Conservation (phyloP, 176 grass and related monocot species). For the Oryza glaberrima region DNA sequence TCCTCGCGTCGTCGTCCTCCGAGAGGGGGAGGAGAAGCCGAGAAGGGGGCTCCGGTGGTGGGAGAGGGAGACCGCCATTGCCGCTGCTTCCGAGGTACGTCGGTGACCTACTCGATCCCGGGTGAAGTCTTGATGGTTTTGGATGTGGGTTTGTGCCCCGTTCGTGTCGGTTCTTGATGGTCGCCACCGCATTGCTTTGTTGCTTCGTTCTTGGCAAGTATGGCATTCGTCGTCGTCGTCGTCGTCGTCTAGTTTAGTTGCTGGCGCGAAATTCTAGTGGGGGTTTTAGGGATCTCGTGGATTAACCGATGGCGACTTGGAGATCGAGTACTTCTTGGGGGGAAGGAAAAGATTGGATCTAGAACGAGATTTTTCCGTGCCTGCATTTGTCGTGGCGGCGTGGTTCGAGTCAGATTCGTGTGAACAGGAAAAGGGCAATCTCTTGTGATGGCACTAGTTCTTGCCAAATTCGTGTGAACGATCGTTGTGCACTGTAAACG, state of each 20-base stretch:
- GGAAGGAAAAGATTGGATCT: conserved; percentile 5
- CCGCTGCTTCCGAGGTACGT: neutral
- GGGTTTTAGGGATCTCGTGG: neutral
- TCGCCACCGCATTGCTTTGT: conserved; percentile 3
- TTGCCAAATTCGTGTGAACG: conserved; percentile 22
- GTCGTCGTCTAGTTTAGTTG: neutral
- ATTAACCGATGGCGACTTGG: neutral
- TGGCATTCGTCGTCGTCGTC: too few species aligned
- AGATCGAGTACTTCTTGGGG: neutral
- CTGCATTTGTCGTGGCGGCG: conserved; percentile 10
- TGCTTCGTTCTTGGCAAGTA: neutral
- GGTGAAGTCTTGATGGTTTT: neutral
- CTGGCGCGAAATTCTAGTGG: neutral
- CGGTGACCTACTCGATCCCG: neutral
- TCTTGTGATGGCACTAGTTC: neutral
- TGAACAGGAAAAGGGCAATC: neutral
- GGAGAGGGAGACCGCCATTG: conserved; percentile 36
- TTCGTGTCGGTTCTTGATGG: neutral
- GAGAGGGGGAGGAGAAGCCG: neutral
- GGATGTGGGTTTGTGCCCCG: neutral
- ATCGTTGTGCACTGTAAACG: neutral
- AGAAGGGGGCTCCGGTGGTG: neutral
- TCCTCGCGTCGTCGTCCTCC: neutral
- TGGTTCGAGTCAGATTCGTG: conserved; percentile 9
- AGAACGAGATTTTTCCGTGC: neutral